Conservation (phyloP, 306 rosid species). For the Hippophae gyantsensis region DNA sequence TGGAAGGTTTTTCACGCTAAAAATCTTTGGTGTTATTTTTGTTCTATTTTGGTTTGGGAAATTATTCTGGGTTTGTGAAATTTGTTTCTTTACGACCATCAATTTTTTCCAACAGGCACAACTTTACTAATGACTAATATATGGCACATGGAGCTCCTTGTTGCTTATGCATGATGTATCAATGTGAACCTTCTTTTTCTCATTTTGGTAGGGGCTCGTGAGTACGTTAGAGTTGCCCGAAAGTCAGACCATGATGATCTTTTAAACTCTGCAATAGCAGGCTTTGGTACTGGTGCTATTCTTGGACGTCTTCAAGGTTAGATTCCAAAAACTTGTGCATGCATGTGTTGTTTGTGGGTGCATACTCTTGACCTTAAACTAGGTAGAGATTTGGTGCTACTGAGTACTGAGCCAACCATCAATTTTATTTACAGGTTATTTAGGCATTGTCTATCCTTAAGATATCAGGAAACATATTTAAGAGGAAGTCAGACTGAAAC, state of each 20-base stretch:
- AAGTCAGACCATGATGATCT: constrained; percentile 71
- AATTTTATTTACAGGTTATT: not conserved
- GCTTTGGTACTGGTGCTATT: constrained; percentile 79
- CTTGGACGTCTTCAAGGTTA: constrained; percentile 88
- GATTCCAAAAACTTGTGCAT: constrained; percentile 13
- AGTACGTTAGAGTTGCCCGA: constrained; percentile 50
- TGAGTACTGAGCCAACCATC: not conserved
- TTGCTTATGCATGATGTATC: not conserved
- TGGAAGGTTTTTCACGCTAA: too few species aligned
- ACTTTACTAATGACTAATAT: too few species aligned
- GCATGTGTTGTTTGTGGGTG: not conserved
- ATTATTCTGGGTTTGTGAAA: too few species aligned
- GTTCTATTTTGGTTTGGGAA: too few species aligned
- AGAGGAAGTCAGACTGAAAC: not conserved
- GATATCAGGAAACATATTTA: not conserved
- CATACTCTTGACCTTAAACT: not conserved
- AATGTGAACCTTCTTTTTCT: not conserved
- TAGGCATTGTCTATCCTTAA: not conserved
- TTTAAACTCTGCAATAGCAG: constrained; percentile 63
- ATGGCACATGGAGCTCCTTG: too few species aligned
- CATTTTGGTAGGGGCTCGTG: constrained; percentile 58
- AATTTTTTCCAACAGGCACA: too few species aligned
- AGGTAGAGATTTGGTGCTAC: not conserved
- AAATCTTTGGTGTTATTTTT: too few species aligned
- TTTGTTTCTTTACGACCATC: too few species aligned